Evolutionary conservation across 805 yeast species (phyloP).

Genomic region (Nakazawaea populi): DNA sequence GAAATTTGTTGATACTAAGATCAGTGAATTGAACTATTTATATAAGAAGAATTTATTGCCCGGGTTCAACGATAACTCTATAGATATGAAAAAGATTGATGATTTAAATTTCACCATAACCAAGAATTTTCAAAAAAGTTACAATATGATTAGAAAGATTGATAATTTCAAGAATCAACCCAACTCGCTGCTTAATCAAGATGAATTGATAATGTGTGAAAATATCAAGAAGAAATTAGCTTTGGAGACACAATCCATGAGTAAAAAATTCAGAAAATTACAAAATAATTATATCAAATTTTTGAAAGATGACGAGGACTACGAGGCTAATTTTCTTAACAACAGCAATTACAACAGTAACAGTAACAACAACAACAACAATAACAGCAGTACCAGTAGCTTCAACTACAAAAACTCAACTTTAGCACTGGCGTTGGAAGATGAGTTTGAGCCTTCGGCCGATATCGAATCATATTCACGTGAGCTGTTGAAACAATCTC

Average conservation of each 20-base stretch:
- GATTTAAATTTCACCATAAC: slow-evolving; percentile 70
- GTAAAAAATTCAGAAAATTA: slow-evolving; percentile 74
- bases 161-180: slow-evolving; percentile 34
- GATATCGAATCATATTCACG: slow-evolving; percentile 47
- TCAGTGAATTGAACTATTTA: slow-evolving; percentile 56
- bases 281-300: slow-evolving; percentile 88
- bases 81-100: slow-evolving; percentile 76
- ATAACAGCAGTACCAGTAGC: slow-evolving; percentile 17
- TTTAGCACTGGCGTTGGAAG: slow-evolving; percentile 17
- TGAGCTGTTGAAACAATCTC: slow-evolving; percentile 46
- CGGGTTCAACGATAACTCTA: slow-evolving; percentile 75
- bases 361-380: slow-evolving; percentile 16
- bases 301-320: slow-evolving; percentile 68
- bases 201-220: slow-evolving; percentile 61
- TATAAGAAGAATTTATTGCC: slow-evolving; percentile 84
- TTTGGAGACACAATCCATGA: slow-evolving; percentile 69
- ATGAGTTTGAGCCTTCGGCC: slow-evolving; percentile 23
- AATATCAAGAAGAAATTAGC: slow-evolving; percentile 86
- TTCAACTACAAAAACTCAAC: background rate
- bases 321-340: slow-evolving; percentile 25
- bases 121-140: slow-evolving; percentile 71
- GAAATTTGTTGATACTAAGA: slow-evolving; percentile 41
- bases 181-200: slow-evolving; percentile 14
- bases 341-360: slow-evolving; percentile 17
- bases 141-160: slow-evolving; percentile 66